Evolutionary conservation across 129 eudicot species (phyloP).

Genomic region (Chrysanthemum lavandulifolium): DNA sequence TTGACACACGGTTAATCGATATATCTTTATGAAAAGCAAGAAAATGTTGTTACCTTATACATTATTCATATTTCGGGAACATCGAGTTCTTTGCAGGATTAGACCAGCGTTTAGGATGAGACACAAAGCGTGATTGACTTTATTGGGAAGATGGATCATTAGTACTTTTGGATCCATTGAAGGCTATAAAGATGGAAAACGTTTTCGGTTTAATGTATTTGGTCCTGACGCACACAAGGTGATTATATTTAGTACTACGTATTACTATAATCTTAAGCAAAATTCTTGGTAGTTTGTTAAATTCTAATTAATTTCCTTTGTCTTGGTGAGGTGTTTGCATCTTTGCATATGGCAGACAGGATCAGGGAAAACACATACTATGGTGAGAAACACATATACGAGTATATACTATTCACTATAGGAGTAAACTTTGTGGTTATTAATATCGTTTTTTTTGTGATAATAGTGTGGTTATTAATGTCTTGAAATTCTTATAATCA

Average conservation of each 20-base stretch:
- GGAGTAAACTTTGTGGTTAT: not conserved
- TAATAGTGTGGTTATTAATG: slow-evolving; percentile 71
- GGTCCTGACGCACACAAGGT: slow-evolving; percentile 83
- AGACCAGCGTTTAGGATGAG: slow-evolving; percentile 50
- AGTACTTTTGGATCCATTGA: slow-evolving; percentile 63
- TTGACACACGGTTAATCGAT: not conserved
- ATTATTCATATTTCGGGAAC: slow-evolving; percentile 48
- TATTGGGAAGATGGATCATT: slow-evolving; percentile 82
- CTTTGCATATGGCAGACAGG: slow-evolving; percentile 94
- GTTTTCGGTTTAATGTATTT: slow-evolving; percentile 70
- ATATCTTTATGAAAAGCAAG: not conserved
- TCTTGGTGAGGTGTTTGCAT: slow-evolving; percentile 73
- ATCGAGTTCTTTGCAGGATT: slow-evolving; percentile 87
- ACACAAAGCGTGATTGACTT: slow-evolving; percentile 58
- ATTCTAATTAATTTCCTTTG: not conserved
- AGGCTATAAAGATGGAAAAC: slow-evolving; percentile 64
- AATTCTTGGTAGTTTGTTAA: slow-evolving; percentile 3
- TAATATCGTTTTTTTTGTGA: slow-evolving; percentile 10
- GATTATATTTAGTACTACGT: not conserved
- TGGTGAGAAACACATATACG: slow-evolving; percentile 43
- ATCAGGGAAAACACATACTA: slow-evolving; percentile 89
- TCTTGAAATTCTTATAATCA: slow-evolving; percentile 14
- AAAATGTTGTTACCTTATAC: slow-evolving; percentile 11
- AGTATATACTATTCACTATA: not conserved
- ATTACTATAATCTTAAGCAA: not conserved